Conservation (phyloP, 345 rosid species). For the Eutrema yunnanense region DNA sequence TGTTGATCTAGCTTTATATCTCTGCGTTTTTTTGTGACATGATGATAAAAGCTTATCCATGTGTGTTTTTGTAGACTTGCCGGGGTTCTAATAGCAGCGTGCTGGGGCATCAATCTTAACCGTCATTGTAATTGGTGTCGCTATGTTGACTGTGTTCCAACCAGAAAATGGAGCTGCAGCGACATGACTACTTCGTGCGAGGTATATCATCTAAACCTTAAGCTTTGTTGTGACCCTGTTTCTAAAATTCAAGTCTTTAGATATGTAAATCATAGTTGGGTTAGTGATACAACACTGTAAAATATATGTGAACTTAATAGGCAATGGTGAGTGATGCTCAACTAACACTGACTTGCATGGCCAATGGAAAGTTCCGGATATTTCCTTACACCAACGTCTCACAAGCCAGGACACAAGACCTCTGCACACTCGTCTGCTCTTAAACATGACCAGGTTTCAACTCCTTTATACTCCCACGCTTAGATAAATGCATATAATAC, state of each 20-base stretch:
- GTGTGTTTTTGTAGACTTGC: slow-evolving; percentile 34
- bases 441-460: slow-evolving; percentile 10
- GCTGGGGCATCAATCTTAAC: slow-evolving; percentile 50
- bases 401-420: slow-evolving; percentile 48
- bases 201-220: slow-evolving; percentile 33
- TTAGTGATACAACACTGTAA: neutral
- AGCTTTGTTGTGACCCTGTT: neutral
- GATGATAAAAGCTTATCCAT: neutral
- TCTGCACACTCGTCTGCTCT: slow-evolving; percentile 75
- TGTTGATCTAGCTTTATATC: neutral
- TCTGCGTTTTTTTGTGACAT: neutral
- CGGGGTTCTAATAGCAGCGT: slow-evolving; percentile 44
- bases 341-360: slow-evolving; percentile 62
- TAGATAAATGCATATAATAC: slow-evolving; percentile 10
- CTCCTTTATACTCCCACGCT: neutral
- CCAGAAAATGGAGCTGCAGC: slow-evolving; percentile 69
- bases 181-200: slow-evolving; percentile 56
- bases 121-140: slow-evolving; percentile 64
- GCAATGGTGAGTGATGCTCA: slow-evolving; percentile 43
- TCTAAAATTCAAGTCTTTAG: neutral
- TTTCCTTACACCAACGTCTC: slow-evolving; percentile 62
- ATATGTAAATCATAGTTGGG: neutral
- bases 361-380: slow-evolving; percentile 58
- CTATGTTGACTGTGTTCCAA: slow-evolving; percentile 63
- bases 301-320: slow-evolving; percentile 34